Evolutionary conservation across 2,329 filamentous ascomycete species (phyloP).

Genomic region (Verticillium alfalfae): DNA sequence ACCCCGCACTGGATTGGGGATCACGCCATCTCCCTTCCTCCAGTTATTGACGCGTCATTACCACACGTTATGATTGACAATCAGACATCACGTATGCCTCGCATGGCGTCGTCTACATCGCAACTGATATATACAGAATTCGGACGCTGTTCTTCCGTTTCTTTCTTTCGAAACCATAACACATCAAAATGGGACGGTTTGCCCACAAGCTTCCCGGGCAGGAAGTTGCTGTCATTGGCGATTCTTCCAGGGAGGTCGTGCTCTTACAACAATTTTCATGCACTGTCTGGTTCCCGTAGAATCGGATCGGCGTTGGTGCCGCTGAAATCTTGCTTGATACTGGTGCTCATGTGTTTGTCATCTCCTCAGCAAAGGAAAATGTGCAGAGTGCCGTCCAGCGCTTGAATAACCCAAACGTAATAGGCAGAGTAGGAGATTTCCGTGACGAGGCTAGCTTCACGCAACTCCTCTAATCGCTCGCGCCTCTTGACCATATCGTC

Average conservation of each 20-base stretch:
- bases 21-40: not conserved
- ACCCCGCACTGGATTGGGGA: not conserved
- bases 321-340: slow-evolving; percentile 26
- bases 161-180: not conserved
- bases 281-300: slow-evolving; percentile 11
- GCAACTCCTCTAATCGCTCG: slow-evolving; percentile 19
- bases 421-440: slow-evolving; percentile 25
- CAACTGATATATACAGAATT: not conserved
- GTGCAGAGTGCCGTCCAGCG: slow-evolving; percentile 23
- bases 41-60: not conserved
- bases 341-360: slow-evolving; percentile 25
- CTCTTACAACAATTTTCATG: not conserved
- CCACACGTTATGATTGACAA: not conserved
- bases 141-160: not conserved
- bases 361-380: slow-evolving; percentile 24
- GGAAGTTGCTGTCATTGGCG: slow-evolving; percentile 28
- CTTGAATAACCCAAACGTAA: slow-evolving; percentile 15
- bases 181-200: not conserved
- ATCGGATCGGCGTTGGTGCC: slow-evolving; percentile 34
- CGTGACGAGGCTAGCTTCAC: slow-evolving; percentile 26
- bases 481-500: slow-evolving; percentile 29
- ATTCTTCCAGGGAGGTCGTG: slow-evolving; percentile 23
- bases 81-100: not conserved
- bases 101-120: not conserved
- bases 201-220: slow-evolving; percentile 25